These are phyloP conservation scores for Hemileccinum rubropunctum DNA, from an alignment of 768 basidiomycete genomes.

Conservation along the genomic window DNA sequence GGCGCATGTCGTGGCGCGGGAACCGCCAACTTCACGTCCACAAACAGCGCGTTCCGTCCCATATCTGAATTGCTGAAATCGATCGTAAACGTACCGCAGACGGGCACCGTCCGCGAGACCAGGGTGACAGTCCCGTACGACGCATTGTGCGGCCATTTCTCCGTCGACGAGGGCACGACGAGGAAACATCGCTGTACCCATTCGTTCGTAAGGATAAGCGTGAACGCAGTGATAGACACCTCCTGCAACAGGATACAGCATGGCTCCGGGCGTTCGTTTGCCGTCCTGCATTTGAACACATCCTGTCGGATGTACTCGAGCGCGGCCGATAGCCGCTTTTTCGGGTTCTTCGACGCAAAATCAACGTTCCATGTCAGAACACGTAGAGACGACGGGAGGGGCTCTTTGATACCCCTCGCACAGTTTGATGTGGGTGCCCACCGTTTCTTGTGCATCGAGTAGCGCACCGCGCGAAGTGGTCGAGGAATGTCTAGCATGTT, in stretches of 20 bases:
- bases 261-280: constrained; percentile 46
- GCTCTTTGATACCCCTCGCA: constrained; percentile 33
- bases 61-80: constrained; percentile 50
- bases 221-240: constrained; percentile 46
- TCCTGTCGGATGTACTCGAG: constrained; percentile 55
- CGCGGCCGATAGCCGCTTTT: constrained; percentile 45
- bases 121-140: constrained; percentile 71
- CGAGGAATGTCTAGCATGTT: constrained; percentile 26
- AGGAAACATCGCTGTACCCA: constrained; percentile 66
- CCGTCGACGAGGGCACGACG: constrained; percentile 50
- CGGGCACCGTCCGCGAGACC: constrained; percentile 52
- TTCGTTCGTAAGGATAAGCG: constrained; percentile 46
- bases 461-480: constrained; percentile 32
- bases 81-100: constrained; percentile 48
- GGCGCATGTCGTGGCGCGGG: constrained; percentile 31
- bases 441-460: constrained; percentile 29
- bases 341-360: constrained; percentile 36
- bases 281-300: constrained; percentile 45
- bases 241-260: constrained; percentile 73
- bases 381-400: constrained; percentile 44
- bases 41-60: constrained; percentile 55
- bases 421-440: constrained; percentile 35
- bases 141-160: constrained; percentile 52
- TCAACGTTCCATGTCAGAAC: constrained; percentile 77
- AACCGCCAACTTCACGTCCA: constrained; percentile 49